Percentiles rank a stretch among this genome's conserved stretches.
These are phyloP conservation scores for Incumbomyces lentus DNA, from an alignment of 2,329 filamentous ascomycete genomes.

Conservation along the genomic window DNA sequence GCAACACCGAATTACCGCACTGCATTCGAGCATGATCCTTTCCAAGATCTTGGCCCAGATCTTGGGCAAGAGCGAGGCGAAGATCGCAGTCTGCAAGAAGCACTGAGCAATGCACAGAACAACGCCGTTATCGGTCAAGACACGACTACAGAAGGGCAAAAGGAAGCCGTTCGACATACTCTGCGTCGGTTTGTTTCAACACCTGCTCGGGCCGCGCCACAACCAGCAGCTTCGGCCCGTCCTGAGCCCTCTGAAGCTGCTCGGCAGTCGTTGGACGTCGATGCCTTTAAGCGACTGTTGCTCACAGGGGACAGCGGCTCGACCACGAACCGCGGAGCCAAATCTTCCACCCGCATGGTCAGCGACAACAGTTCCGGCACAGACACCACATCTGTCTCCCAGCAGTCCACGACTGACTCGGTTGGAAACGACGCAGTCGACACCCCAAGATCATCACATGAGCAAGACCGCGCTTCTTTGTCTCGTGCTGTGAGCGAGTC, in stretches of 20 bases:
- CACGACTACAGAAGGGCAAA: neutral
- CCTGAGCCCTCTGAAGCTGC: constrained; percentile 15
- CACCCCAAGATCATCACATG: constrained; percentile 50
- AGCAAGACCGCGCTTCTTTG: constrained; percentile 37
- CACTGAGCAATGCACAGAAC: constrained; percentile 21
- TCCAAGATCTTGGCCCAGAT: constrained; percentile 25
- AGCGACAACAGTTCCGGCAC: constrained; percentile 42
- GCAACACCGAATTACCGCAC: constrained; percentile 18
- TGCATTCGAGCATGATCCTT: constrained; percentile 28
- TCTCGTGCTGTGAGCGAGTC: neutral
- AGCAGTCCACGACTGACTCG: constrained; percentile 49
- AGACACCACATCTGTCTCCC: constrained; percentile 49
- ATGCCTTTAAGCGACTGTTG: constrained; percentile 65
- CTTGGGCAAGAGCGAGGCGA: constrained; percentile 21
- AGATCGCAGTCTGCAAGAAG: constrained; percentile 21
- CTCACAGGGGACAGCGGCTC: constrained; percentile 56
- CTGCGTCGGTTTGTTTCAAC: constrained; percentile 18
- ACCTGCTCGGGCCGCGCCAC: constrained; percentile 7
- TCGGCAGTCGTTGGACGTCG: constrained; percentile 55
- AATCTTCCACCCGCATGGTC: constrained; percentile 15
- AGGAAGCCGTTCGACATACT: constrained; percentile 16
- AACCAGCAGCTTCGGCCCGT: neutral
- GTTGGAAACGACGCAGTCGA: constrained; percentile 35
- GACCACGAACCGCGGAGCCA: constrained; percentile 14
- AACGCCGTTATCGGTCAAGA: constrained; percentile 9